Conservation (phyloP, 2,329 filamentous ascomycete species). For the Cladosporium oxysporum region DNA sequence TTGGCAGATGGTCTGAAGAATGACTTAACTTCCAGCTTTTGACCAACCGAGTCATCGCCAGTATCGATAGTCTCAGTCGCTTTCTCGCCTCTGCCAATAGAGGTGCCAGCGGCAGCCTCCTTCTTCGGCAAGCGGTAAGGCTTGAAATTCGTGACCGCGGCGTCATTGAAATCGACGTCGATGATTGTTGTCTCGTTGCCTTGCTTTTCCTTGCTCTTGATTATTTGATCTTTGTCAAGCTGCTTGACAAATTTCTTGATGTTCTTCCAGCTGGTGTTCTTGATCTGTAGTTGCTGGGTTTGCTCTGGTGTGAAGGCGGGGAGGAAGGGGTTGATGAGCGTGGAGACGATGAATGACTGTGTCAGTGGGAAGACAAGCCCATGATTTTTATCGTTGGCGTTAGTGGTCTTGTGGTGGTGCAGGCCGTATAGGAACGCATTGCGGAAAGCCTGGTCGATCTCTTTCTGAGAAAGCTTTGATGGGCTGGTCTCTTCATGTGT, state of each 20-base stretch:
- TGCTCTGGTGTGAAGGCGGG: slow-evolving; percentile 59
- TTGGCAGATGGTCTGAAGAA: slow-evolving; percentile 61
- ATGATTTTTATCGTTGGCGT: slow-evolving; percentile 53
- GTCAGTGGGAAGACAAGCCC: slow-evolving; percentile 64
- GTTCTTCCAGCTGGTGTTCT: slow-evolving; percentile 71
- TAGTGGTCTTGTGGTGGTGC: slow-evolving; percentile 59
- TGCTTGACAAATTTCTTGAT: slow-evolving; percentile 70
- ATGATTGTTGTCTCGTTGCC: slow-evolving; percentile 65
- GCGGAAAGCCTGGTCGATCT: slow-evolving; percentile 66
- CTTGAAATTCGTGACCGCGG: slow-evolving; percentile 55
- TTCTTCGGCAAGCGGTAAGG: slow-evolving; percentile 65
- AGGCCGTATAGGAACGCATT: slow-evolving; percentile 66
- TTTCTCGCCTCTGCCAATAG: slow-evolving; percentile 38
- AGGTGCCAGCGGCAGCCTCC: slow-evolving; percentile 47
- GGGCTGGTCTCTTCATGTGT: slow-evolving; percentile 41
- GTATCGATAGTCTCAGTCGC: slow-evolving; percentile 41
- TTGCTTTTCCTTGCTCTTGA: slow-evolving; percentile 66
- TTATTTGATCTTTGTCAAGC: slow-evolving; percentile 63
- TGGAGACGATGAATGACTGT: slow-evolving; percentile 64
- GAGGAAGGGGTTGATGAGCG: slow-evolving; percentile 66
- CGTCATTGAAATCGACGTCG: slow-evolving; percentile 65
- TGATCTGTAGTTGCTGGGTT: slow-evolving; percentile 63
- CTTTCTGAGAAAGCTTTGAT: slow-evolving; percentile 58
- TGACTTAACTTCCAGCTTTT: slow-evolving; percentile 53
- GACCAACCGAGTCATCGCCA: slow-evolving; percentile 46